phyloP scores from a whole-genome alignment of 2,329 filamentous ascomycete species.

The Apiospora pterosperma region DNA sequence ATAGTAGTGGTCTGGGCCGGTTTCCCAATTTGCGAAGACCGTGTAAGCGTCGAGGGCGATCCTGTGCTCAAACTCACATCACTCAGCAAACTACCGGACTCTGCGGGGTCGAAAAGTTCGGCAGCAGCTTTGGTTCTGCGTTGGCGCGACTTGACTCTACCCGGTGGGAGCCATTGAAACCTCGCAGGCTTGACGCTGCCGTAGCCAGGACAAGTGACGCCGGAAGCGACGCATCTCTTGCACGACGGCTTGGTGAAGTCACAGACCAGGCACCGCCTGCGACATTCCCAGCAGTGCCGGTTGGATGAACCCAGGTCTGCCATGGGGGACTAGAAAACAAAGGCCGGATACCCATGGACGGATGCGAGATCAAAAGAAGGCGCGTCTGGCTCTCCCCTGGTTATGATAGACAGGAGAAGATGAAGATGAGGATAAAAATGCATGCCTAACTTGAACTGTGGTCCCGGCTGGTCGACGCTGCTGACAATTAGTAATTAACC shows the following conservation, averaged over 20 bases:
- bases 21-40: background rate
- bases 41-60: background rate
- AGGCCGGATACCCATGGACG: background rate
- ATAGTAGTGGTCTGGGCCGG: background rate
- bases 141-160: slow-evolving; percentile 18
- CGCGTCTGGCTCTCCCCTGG: background rate
- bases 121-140: background rate
- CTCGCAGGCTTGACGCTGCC: slow-evolving; percentile 16
- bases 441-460: no score
- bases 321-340: background rate
- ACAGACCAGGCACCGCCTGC: slow-evolving; percentile 23
- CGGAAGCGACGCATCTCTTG: slow-evolving; percentile 20
- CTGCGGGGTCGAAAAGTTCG: background rate
- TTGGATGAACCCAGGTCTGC: background rate
- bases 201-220: slow-evolving; percentile 25
- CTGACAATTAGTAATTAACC: background rate
- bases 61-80: background rate
- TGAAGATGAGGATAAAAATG: background rate
- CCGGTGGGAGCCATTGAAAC: slow-evolving; percentile 21
- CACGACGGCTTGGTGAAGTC: slow-evolving; percentile 24
- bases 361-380: background rate
- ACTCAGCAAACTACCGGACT: background rate
- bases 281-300: slow-evolving; percentile 29
- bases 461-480: background rate
- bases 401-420: background rate